phyloP scores from a whole-genome alignment of 1,284 basidiomycete species.

The Cryptococcus neoformans region DNA sequence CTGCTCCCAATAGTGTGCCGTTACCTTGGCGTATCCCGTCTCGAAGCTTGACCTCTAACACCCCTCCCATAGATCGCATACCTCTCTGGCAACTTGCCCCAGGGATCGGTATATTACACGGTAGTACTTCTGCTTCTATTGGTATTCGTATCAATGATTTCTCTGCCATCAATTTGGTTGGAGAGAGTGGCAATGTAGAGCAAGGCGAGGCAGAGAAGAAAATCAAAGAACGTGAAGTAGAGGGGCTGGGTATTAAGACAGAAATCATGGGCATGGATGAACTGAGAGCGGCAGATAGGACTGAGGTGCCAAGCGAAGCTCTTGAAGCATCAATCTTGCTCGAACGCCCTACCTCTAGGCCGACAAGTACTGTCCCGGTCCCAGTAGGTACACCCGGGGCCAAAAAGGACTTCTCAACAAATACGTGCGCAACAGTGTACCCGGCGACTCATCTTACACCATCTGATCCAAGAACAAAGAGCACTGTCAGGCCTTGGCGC shows the following conservation, averaged over 20 bases:
- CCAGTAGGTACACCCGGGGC: not conserved
- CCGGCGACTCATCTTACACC: slow-evolving; percentile 17
- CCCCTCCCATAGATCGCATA: slow-evolving; percentile 19
- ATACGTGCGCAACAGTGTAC: not conserved
- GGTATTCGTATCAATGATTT: slow-evolving; percentile 35
- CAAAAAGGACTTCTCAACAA: not conserved
- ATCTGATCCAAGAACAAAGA: slow-evolving; percentile 6
- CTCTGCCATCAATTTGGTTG: slow-evolving; percentile 28
- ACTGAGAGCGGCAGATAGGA: not conserved
- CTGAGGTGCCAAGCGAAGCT: not conserved
- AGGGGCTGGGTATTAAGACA: slow-evolving; percentile 8
- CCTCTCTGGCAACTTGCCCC: slow-evolving; percentile 38
- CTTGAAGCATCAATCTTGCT: not conserved
- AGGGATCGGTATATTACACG: slow-evolving; percentile 29
- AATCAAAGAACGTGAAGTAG: slow-evolving; percentile 1
- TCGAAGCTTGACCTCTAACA: not conserved
- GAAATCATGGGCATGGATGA: slow-evolving; percentile 1
- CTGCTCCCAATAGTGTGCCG: not conserved
- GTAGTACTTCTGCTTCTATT: slow-evolving; percentile 27
- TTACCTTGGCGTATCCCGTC: not conserved
- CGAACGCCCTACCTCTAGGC: slow-evolving; percentile 12
- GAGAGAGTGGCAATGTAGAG: slow-evolving; percentile 1
- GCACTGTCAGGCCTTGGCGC: not conserved
- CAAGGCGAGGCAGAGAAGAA: slow-evolving; percentile 1
- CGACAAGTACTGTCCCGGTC: slow-evolving; percentile 6